Conservation (phyloP, 495 filamentous ascomycete species). For the Aspergillus ostianus region DNA sequence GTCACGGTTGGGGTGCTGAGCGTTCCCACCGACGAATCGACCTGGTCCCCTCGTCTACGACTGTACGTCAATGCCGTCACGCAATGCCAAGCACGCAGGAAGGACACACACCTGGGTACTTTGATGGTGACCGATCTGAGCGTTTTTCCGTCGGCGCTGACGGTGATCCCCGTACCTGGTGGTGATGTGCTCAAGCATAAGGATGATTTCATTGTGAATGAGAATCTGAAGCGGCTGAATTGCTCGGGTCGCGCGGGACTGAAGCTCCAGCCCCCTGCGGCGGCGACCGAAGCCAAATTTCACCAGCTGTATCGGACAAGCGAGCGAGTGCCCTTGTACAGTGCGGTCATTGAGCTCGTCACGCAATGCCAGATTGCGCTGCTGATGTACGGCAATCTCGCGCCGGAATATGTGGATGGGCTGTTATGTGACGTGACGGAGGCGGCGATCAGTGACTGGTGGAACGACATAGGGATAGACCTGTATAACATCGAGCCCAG, state of each 20-base stretch:
- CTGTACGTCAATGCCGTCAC: conserved; percentile 86
- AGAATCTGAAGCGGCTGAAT: conserved; percentile 86
- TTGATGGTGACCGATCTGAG: conserved; percentile 93
- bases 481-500: conserved; percentile 87
- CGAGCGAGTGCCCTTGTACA: conserved; percentile 72
- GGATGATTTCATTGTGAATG: conserved; percentile 89
- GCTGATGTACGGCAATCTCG: conserved; percentile 81
- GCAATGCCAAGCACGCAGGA: conserved; percentile 74
- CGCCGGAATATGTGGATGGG: conserved; percentile 88
- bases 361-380: conserved; percentile 90
- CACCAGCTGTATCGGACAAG: conserved; percentile 83
- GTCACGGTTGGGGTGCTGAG: conserved; percentile 79
- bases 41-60: conserved; percentile 75
- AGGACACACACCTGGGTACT: conserved; percentile 78
- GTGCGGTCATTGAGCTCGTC: conserved; percentile 82
- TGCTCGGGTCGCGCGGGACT: conserved; percentile 89
- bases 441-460: conserved; percentile 89
- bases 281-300: conserved; percentile 87
- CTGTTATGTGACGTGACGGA: conserved; percentile 92
- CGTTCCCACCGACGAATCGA: conserved; percentile 75
- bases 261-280: conserved; percentile 69
- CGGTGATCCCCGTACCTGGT: conserved; percentile 82
- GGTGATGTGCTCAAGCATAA: conserved; percentile 81
- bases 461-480: conserved; percentile 89
- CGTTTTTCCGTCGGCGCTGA: conserved; percentile 83